phyloP scores from a whole-genome alignment of 441 rosid species.

The Gossypium trilobum region DNA sequence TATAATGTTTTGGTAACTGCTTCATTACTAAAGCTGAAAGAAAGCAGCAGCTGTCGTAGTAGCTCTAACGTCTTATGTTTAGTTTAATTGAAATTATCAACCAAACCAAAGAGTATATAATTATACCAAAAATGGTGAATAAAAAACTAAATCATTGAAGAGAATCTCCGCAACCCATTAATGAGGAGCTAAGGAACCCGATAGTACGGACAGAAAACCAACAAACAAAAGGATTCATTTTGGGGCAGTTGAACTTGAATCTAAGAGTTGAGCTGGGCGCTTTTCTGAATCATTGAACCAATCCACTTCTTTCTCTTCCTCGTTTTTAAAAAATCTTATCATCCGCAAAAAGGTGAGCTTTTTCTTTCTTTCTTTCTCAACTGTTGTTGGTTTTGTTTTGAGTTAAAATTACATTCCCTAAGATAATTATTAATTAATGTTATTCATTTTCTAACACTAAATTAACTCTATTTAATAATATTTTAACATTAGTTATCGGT shows the following conservation, averaged over 20 bases:
- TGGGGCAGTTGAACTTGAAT: constrained; percentile 10
- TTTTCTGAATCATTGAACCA: not conserved
- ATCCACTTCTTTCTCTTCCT: not conserved
- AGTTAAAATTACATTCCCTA: too few relatives aligned
- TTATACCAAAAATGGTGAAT: not conserved
- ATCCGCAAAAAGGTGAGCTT: not conserved
- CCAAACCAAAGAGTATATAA: not conserved
- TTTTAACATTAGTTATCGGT: too few relatives aligned
- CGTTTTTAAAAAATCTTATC: not conserved
- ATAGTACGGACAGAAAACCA: too few relatives aligned
- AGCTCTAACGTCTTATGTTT: not conserved
- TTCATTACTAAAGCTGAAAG: constrained; percentile 20
- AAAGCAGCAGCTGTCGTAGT: constrained; percentile 2
- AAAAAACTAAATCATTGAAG: too few relatives aligned
- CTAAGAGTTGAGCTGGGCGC: not conserved
- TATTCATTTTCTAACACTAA: too few relatives aligned
- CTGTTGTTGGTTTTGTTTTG: not conserved
- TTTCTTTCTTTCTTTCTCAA: not conserved
- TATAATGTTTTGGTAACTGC: constrained; percentile 2
- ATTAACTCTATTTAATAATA: too few relatives aligned
- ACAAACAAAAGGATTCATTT: not conserved
- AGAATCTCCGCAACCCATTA: not conserved
- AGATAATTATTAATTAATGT: too few relatives aligned
- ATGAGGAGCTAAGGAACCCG: not conserved
- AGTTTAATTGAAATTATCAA: constrained; percentile 10